Evolutionary conservation across 2,329 filamentous ascomycete species (phyloP).

Genomic region (Penicillium verrucosum): DNA sequence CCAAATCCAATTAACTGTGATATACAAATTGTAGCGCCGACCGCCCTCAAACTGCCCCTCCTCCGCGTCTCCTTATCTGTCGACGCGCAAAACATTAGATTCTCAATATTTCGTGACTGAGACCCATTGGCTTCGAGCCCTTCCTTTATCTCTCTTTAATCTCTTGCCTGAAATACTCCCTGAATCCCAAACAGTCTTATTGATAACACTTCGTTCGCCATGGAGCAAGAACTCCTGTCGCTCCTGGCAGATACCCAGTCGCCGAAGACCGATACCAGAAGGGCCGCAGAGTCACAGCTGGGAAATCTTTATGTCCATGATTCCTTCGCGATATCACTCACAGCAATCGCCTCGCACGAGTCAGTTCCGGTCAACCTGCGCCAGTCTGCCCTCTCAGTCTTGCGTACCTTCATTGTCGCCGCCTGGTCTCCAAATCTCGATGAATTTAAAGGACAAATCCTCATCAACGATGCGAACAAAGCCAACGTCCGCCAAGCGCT

Average conservation of each 20-base stretch:
- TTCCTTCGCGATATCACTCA: conserved; percentile 74
- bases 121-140: conserved; percentile 1
- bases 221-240: conserved; percentile 90
- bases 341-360: conserved; percentile 74
- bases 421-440: conserved; percentile 79
- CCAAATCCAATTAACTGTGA: too few species aligned
- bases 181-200: background rate
- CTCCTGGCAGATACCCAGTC: conserved; percentile 85
- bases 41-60: conserved; percentile 18
- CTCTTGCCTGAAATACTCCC: too few species aligned
- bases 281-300: conserved; percentile 81
- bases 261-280: conserved; percentile 70
- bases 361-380: conserved; percentile 71
- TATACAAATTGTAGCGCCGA: background rate
- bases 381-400: conserved; percentile 74
- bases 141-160: background rate
- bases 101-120: conserved; percentile 1
- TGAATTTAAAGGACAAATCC: conserved; percentile 64
- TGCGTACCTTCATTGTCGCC: conserved; percentile 78
- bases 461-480: conserved; percentile 71
- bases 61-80: conserved; percentile 17
- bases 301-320: conserved; percentile 64
- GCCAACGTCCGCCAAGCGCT: conserved; percentile 68
- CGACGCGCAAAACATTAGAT: conserved; percentile 14
- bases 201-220: conserved; percentile 39